These are phyloP conservation scores for Chytriomyces sp. DNA, from an alignment of 192 early-diverging fungal species.

Conservation along the genomic window DNA sequence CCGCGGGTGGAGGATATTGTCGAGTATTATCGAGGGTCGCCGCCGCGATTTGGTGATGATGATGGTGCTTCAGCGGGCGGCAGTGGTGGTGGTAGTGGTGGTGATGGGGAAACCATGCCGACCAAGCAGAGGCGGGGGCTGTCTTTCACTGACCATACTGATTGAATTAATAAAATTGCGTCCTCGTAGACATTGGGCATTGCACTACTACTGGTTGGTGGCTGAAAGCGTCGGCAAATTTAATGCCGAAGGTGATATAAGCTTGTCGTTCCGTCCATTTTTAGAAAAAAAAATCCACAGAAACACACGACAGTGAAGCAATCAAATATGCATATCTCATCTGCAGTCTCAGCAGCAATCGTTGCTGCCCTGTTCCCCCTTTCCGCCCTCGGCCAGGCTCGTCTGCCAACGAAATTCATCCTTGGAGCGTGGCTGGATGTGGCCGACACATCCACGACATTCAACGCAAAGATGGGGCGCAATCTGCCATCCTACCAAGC, in stretches of 20 bases:
- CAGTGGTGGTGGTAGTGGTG: neutral
- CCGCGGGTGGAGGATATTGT: conserved; percentile 70
- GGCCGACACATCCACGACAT: neutral
- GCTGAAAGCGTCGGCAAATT: no score
- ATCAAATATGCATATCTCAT: neutral
- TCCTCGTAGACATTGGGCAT: neutral
- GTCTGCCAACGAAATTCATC: neutral
- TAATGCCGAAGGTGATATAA: no score
- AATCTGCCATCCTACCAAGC: neutral
- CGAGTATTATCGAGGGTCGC: conserved; percentile 13
- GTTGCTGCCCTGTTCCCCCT: neutral
- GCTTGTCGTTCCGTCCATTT: no score
- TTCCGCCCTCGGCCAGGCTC: no score
- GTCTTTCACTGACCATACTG: conserved; percentile 8
- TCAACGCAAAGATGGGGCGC: conserved; percentile 7
- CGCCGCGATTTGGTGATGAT: conserved; percentile 7
- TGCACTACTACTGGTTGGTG: no score
- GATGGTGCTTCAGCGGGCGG: neutral
- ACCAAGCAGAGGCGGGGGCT: conserved; percentile 5
- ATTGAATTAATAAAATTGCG: neutral
- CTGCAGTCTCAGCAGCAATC: neutral
- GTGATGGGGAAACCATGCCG: neutral
- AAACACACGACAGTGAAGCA: no score
- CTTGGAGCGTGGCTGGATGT: neutral
- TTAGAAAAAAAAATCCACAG: no score